A percentile compares a stretch with the other conserved stretches of the same genome.
Conservation (phyloP, 495 filamentous ascomycete genomes). For the Xylaria flabelliformis region DNA sequence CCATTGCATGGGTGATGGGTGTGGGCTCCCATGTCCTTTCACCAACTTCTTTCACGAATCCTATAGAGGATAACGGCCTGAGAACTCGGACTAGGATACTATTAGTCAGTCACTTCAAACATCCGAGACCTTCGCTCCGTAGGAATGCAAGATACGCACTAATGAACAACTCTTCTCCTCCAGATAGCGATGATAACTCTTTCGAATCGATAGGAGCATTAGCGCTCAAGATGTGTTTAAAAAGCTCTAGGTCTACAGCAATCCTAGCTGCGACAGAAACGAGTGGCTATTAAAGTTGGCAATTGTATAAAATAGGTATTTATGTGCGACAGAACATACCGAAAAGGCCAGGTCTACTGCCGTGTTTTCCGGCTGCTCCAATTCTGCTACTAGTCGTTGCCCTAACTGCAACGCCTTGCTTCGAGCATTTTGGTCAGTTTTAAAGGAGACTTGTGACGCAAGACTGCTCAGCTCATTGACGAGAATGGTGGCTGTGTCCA, state of each 20-base stretch:
- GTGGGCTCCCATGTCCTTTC: slow-evolving; percentile 30
- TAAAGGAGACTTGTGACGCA: too few relatives aligned
- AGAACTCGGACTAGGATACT: slow-evolving; percentile 28
- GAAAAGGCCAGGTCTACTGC: slow-evolving; percentile 30
- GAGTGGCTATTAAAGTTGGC: slow-evolving; percentile 25
- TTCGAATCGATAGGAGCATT: slow-evolving; percentile 19
- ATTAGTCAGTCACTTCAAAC: background rate
- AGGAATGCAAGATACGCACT: slow-evolving; percentile 15
- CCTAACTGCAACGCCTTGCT: slow-evolving; percentile 10
- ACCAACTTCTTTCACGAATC: slow-evolving; percentile 32
- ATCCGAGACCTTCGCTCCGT: background rate
- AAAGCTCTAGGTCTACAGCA: slow-evolving; percentile 31
- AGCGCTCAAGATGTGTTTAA: slow-evolving; percentile 25
- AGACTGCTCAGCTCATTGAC: too few relatives aligned
- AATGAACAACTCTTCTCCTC: slow-evolving; percentile 34
- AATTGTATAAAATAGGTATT: background rate
- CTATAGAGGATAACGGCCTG: slow-evolving; percentile 19
- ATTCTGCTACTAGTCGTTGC: slow-evolving; percentile 21
- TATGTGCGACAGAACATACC: slow-evolving; percentile 27
- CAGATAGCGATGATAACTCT: slow-evolving; percentile 30
- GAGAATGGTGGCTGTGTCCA: too few relatives aligned
- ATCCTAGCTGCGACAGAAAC: slow-evolving; percentile 26
- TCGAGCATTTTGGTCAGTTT: too few relatives aligned
- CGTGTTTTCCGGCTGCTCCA: slow-evolving; percentile 33
- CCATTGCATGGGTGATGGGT: slow-evolving; percentile 30